These are phyloP conservation scores for Curvularia sp. DNA, from an alignment of 2,329 filamentous ascomycete species.

Conservation along the genomic window DNA sequence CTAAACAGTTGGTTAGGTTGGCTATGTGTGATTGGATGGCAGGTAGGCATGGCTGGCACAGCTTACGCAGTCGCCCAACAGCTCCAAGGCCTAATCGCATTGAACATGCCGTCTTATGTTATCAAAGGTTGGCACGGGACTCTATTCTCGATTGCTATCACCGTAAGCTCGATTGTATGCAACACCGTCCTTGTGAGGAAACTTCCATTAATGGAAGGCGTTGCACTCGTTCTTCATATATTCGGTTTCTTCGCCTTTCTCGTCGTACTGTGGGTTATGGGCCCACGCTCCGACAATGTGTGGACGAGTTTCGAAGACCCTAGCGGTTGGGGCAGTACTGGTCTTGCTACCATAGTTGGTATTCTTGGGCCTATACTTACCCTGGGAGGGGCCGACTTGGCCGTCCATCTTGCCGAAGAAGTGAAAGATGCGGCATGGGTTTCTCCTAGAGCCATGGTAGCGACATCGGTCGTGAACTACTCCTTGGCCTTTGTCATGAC, in stretches of 20 bases:
- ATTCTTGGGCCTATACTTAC: conserved; percentile 41
- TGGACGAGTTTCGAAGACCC: conserved; percentile 56
- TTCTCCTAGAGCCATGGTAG: conserved; percentile 47
- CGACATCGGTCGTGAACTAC: conserved; percentile 45
- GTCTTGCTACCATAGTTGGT: conserved; percentile 53
- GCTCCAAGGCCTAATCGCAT: conserved; percentile 35
- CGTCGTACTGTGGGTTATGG: conserved; percentile 39
- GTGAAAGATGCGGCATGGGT: conserved; percentile 29
- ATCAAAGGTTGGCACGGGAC: conserved; percentile 57
- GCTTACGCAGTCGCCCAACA: conserved; percentile 26
- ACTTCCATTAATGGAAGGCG: conserved; percentile 42
- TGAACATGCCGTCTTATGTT: conserved; percentile 49
- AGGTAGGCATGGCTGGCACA: conserved; percentile 38
- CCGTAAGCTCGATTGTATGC: conserved; percentile 48
- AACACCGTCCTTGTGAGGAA: conserved; percentile 50
- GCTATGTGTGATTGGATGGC: conserved; percentile 51
- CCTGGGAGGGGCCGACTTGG: conserved; percentile 43
- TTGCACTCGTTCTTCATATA: conserved; percentile 56
- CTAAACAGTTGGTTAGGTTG: conserved; percentile 39
- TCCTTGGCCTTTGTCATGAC: conserved; percentile 42
- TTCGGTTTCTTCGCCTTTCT: conserved; percentile 59
- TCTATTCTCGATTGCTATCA: conserved; percentile 54
- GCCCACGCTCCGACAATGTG: conserved; percentile 47
- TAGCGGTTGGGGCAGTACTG: conserved; percentile 52
- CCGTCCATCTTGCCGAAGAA: conserved; percentile 43